A percentile compares a stretch with the other conserved stretches of the same genome.
Conservation (phyloP, 225 moss, liverwort and hornwort genomes). For the Neckera pumila region DNA sequence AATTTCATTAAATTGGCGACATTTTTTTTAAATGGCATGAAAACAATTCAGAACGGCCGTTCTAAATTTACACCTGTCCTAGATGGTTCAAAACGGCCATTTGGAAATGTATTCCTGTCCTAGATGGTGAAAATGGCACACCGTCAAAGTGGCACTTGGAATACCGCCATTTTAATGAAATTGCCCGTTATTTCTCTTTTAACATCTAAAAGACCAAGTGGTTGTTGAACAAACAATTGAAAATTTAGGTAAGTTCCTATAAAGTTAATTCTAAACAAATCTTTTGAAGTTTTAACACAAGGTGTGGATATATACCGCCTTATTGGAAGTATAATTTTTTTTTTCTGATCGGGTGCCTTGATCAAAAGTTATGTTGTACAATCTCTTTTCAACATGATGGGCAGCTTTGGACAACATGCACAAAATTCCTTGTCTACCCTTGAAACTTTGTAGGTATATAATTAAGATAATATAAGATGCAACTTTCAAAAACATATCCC, state of each 20-base stretch:
- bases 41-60: too few relatives aligned
- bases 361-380: neutral
- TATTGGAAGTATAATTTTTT: neutral
- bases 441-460: neutral
- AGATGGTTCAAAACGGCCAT: too few relatives aligned
- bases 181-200: too few relatives aligned
- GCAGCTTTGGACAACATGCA: neutral
- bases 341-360: accelerated
- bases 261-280: neutral
- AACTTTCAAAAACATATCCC: neutral
- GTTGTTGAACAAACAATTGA: neutral
- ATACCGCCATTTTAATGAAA: too few relatives aligned
- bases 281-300: neutral
- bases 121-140: too few relatives aligned
- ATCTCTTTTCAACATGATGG: neutral
- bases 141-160: too few relatives aligned
- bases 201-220: neutral
- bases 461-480: neutral
- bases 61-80: too few relatives aligned
- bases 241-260: neutral
- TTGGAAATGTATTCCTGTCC: too few relatives aligned
- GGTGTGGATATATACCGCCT: neutral
- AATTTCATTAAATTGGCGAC: too few relatives aligned
- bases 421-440: neutral
- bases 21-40: too few relatives aligned